Evolutionary conservation across 2,329 filamentous ascomycete genomes (phyloP).

Genomic region (Elsinoe necatrix): DNA sequence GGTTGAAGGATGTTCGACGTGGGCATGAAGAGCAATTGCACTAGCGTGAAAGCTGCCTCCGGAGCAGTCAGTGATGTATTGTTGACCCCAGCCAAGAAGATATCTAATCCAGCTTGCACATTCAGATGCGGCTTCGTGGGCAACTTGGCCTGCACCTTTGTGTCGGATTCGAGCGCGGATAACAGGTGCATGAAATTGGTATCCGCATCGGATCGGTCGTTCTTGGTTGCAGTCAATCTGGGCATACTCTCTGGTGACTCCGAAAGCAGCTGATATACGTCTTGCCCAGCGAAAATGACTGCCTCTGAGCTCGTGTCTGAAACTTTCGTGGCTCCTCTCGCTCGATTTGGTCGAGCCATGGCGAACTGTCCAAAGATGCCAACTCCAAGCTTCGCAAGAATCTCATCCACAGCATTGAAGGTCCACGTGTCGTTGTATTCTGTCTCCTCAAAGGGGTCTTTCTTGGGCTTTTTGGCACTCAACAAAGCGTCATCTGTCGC

Average conservation of each 20-base stretch:
- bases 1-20: conserved; percentile 22
- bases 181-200: not conserved
- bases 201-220: conserved; percentile 47
- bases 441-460: conserved; percentile 12
- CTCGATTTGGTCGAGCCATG: not conserved
- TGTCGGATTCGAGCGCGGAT: conserved; percentile 1
- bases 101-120: conserved; percentile 27
- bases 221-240: conserved; percentile 48
- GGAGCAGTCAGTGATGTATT: conserved; percentile 39
- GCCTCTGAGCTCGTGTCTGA: conserved; percentile 28
- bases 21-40: conserved; percentile 44
- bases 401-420: conserved; percentile 3
- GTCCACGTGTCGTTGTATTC: conserved; percentile 11
- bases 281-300: conserved; percentile 32
- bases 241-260: conserved; percentile 32
- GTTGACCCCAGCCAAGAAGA: conserved; percentile 42
- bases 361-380: conserved; percentile 5
- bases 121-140: conserved; percentile 18
- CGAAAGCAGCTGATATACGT: conserved; percentile 8
- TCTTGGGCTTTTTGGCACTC: conserved; percentile 14
- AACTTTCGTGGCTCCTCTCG: not conserved
- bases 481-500: conserved; percentile 21
- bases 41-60: conserved; percentile 47
- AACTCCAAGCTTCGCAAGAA: conserved; percentile 1
- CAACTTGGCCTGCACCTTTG: conserved; percentile 18